Evolutionary conservation across 169 alveolate genomes (phyloP).

Genomic region (Cryptosporidium tyzzeri): DNA sequence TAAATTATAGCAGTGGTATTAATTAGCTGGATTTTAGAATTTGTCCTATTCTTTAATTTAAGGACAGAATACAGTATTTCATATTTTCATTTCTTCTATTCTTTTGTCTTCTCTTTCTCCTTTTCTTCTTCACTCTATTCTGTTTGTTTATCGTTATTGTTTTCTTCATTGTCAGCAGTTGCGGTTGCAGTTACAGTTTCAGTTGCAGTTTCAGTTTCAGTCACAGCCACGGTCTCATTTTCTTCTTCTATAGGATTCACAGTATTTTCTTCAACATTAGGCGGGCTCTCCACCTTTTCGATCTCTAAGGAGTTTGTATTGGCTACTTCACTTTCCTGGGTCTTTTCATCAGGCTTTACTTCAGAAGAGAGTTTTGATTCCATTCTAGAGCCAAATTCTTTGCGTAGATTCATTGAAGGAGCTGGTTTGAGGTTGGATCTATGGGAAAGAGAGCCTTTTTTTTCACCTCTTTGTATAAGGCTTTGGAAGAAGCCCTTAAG

Average conservation of each 20-base stretch:
- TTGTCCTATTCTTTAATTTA: no score
- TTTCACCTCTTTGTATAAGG: conserved; percentile 71
- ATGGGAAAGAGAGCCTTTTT: conserved; percentile 28
- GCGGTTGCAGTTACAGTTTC: background rate
- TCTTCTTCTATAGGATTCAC: background rate
- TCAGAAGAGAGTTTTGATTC: conserved; percentile 14
- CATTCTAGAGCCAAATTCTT: conserved; percentile 33
- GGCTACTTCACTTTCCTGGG: background rate
- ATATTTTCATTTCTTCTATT: background rate
- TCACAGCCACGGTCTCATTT: background rate
- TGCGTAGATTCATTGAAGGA: conserved; percentile 34
- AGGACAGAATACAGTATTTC: background rate
- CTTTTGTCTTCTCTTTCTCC: no score
- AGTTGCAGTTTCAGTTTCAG: background rate
- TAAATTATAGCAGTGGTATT: background rate
- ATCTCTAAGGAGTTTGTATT: background rate
- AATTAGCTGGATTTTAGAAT: no score
- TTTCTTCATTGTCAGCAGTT: background rate
- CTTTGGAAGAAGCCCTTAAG: conserved; percentile 71
- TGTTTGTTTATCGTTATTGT: background rate
- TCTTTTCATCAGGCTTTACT: background rate
- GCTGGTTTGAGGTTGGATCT: conserved; percentile 29
- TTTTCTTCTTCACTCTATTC: background rate
- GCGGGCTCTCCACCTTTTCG: background rate
- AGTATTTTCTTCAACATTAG: conserved; percentile 6